A percentile compares a stretch with the other conserved stretches of the same genome.
Conservation (phyloP, 805 yeast species). For the Hanseniaspora lindneri region DNA sequence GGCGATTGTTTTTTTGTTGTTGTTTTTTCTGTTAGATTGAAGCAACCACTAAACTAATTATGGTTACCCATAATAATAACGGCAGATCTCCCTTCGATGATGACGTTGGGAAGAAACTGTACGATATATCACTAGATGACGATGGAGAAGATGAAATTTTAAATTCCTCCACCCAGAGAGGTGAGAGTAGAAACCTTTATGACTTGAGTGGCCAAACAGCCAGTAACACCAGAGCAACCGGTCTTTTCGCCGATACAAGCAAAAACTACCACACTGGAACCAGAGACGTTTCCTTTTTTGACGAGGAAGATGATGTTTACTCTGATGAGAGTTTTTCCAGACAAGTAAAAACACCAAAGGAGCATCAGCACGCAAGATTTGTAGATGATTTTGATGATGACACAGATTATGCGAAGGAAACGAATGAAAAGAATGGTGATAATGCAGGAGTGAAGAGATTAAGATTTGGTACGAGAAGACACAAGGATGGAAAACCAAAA, state of each 20-base stretch:
- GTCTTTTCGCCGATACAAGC: not conserved
- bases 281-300: constrained; percentile 13
- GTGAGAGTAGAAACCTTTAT: not conserved
- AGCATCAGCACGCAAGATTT: constrained; percentile 22
- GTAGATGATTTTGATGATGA: constrained; percentile 21
- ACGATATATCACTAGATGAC: constrained; percentile 14
- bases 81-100: constrained; percentile 12
- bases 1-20: too few relatives aligned
- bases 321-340: constrained; percentile 13
- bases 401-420: constrained; percentile 4
- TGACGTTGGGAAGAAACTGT: constrained; percentile 9
- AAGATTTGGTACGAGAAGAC: constrained; percentile 86
- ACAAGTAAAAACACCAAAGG: constrained; percentile 21
- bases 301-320: constrained; percentile 17
- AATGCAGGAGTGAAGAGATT: constrained; percentile 51
- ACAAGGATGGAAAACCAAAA: constrained; percentile 55
- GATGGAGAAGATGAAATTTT: constrained; percentile 16
- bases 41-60: too few relatives aligned
- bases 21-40: too few relatives aligned
- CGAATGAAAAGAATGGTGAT: constrained; percentile 13
- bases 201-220: constrained; percentile 10
- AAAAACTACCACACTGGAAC: not conserved
- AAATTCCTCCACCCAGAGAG: constrained; percentile 9
- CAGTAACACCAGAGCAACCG: not conserved
- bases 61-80: not conserved